A percentile compares a stretch with the other conserved stretches of the same genome.
These are phyloP conservation scores for Xylaria digitata DNA, from an alignment of 2,329 filamentous ascomycete genomes.

Conservation along the genomic window DNA sequence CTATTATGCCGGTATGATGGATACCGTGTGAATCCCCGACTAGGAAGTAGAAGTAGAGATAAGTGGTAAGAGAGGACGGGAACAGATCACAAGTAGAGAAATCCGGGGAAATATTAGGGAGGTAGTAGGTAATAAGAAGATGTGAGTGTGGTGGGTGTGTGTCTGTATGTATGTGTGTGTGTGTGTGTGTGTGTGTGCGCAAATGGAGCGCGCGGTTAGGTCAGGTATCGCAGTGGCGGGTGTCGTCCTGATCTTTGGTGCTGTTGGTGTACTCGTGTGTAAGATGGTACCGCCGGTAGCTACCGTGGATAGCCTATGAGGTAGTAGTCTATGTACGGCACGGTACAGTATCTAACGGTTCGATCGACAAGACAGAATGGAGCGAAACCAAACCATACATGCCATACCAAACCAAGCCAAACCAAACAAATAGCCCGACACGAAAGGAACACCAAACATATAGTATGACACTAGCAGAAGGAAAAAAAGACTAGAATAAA, in stretches of 20 bases:
- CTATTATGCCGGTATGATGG: neutral
- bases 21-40: neutral
- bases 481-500: too few species aligned
- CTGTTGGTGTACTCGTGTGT: conserved; percentile 1
- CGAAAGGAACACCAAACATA: neutral
- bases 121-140: conserved; percentile 19
- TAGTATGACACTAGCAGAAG: neutral
- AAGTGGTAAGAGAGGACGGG: conserved; percentile 5
- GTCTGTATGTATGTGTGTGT: neutral
- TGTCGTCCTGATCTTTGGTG: conserved; percentile 7
- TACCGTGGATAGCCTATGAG: neutral
- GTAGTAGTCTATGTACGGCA: neutral
- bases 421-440: neutral
- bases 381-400: neutral
- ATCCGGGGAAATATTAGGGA: conserved; percentile 21
- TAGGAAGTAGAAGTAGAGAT: conserved; percentile 5
- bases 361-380: conserved; percentile 14
- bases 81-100: conserved; percentile 9
- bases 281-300: neutral
- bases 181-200: conserved; percentile 2
- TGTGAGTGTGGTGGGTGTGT: neutral
- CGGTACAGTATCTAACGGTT: conserved; percentile 10
- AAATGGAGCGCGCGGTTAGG: conserved; percentile 19
- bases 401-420: conserved; percentile 2
- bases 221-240: conserved; percentile 14